A percentile compares a stretch with the other conserved stretches of the same genome.
phyloP scores from a whole-genome alignment of 2,329 filamentous ascomycete genomes.

The Neofusicoccum parvum region DNA sequence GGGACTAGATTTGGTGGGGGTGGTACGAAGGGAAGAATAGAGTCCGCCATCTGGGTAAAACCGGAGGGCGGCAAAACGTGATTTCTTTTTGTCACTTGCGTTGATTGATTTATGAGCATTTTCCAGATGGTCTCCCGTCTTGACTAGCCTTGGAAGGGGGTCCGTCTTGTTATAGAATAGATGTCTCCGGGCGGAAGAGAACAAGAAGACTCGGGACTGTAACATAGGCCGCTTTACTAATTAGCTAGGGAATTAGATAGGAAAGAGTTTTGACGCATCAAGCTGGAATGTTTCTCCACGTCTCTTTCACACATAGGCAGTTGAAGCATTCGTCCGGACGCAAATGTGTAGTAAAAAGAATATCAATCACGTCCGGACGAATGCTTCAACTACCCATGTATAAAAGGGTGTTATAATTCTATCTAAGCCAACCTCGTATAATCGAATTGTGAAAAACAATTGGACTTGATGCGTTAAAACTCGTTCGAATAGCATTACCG shows the following conservation, averaged over 20 bases:
- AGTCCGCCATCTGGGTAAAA: slow-evolving; percentile 3
- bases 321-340: no score
- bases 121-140: slow-evolving; percentile 3
- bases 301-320: neutral
- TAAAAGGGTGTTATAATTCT: no score
- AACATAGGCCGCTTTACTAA: slow-evolving; percentile 16
- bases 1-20: neutral
- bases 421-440: no score
- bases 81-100: slow-evolving; percentile 13
- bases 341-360: no score
- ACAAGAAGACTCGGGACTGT: slow-evolving; percentile 9
- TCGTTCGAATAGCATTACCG: no score
- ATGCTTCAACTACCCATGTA: neutral
- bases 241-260: slow-evolving; percentile 17
- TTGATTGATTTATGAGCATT: slow-evolving; percentile 17
- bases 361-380: no score
- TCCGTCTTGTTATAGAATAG: slow-evolving; percentile 20
- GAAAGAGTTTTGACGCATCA: slow-evolving; percentile 3
- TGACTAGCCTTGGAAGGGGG: slow-evolving; percentile 18
- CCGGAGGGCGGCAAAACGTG: slow-evolving; percentile 6
- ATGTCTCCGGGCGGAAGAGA: neutral
- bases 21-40: neutral
- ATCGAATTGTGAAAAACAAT: no score
- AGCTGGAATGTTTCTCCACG: neutral
- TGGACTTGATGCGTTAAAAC: no score